phyloP scores from a whole-genome alignment of 2,329 filamentous ascomycete species.

The Akanthomyces muscarius region DNA sequence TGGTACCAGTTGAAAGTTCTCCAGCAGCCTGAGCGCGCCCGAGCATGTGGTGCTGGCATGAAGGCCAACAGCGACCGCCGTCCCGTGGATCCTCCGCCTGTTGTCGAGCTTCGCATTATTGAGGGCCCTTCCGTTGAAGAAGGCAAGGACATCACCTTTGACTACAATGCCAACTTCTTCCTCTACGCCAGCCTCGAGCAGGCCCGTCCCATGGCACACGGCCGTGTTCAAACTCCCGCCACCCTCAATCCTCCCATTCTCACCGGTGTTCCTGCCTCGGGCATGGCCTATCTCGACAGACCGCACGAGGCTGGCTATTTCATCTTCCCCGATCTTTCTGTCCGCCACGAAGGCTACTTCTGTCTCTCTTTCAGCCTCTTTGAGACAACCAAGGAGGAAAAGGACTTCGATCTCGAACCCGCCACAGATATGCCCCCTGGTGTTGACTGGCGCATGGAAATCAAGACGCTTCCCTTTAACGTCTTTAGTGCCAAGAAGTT shows the following conservation, averaged over 20 bases:
- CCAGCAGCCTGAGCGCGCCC: constrained; percentile 89
- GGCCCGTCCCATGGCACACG: constrained; percentile 76
- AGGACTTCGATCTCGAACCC: constrained; percentile 64
- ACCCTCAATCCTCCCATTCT: constrained; percentile 75
- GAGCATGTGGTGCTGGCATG: constrained; percentile 90
- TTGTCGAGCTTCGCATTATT: constrained; percentile 84
- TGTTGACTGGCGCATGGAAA: constrained; percentile 83
- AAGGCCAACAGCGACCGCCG: constrained; percentile 73
- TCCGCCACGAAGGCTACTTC: constrained; percentile 92
- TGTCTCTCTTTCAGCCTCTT: constrained; percentile 89
- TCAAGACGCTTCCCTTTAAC: constrained; percentile 80
- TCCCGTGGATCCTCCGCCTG: constrained; percentile 89
- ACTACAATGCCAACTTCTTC: constrained; percentile 96
- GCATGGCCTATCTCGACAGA: constrained; percentile 92
- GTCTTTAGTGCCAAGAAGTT: constrained; percentile 99
- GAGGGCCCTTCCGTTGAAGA: constrained; percentile 62
- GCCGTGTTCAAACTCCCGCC: constrained; percentile 64
- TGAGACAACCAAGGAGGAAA: constrained; percentile 83
- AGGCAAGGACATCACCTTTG: constrained; percentile 73
- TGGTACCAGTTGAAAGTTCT: constrained; percentile 82
- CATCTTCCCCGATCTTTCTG: constrained; percentile 93
- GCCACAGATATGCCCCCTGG: constrained; percentile 44
- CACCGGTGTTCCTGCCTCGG: constrained; percentile 90
- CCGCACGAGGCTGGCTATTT: constrained; percentile 82
- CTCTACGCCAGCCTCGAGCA: constrained; percentile 89